Conservation (phyloP, 208 protist genomes). For the Angomonas deanei region DNA sequence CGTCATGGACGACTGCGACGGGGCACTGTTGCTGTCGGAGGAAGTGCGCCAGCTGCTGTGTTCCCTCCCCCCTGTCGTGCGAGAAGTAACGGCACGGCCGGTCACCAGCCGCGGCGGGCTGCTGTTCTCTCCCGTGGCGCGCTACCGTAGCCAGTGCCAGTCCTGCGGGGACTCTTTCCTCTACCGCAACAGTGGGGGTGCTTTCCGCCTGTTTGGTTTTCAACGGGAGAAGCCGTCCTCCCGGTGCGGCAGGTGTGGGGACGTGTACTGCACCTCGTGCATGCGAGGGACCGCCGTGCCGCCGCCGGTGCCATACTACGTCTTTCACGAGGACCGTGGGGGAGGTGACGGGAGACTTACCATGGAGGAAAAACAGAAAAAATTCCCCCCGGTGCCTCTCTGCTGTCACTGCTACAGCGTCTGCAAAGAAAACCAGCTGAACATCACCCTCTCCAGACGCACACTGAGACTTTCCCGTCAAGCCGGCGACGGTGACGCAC, state of each 20-base stretch:
- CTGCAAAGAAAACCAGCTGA: conserved; percentile 3
- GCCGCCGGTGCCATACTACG: background rate
- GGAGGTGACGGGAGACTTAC: background rate
- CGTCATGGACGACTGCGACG: no score
- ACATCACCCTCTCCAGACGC: background rate
- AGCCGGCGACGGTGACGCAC: background rate
- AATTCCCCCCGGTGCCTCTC: no score
- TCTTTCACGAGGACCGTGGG: no score
- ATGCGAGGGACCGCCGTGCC: background rate
- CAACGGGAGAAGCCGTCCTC: background rate
- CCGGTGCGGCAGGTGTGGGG: background rate
- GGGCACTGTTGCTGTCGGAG: no score
- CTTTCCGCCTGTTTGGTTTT: background rate
- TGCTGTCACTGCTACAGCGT: background rate
- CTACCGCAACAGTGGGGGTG: background rate
- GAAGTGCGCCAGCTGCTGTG: background rate
- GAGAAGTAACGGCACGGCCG: background rate
- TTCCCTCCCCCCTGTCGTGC: background rate
- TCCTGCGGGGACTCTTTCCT: background rate
- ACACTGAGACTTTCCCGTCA: background rate
- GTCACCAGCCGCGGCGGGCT: background rate
- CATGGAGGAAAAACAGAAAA: background rate
- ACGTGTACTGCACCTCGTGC: background rate
- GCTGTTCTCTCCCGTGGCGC: background rate
- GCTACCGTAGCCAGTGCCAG: background rate